Conservation (phyloP, 192 early-diverging fungal species). For the Anaeromyces robustus region DNA sequence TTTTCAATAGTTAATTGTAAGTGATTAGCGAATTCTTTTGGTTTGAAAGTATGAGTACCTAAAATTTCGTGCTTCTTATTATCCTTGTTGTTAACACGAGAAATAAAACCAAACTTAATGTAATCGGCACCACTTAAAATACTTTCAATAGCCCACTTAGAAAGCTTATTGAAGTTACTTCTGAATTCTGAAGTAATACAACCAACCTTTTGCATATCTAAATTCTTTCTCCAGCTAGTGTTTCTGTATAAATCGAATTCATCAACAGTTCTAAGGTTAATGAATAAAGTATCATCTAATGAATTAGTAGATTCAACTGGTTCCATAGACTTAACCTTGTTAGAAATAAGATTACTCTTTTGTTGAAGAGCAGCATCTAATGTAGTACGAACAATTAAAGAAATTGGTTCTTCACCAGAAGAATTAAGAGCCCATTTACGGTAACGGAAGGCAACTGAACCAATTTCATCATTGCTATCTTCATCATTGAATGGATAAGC, state of each 20-base stretch:
- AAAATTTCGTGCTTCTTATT: conserved; percentile 64
- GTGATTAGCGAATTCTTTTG: conserved; percentile 76
- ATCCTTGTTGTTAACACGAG: conserved; percentile 62
- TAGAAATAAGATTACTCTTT: conserved; percentile 3
- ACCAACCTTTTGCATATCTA: conserved; percentile 88
- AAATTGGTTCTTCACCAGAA: conserved; percentile 34
- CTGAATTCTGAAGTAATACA: conserved; percentile 94
- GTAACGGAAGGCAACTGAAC: conserved; percentile 66
- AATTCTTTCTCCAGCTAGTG: conserved; percentile 68
- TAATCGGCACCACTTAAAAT: conserved; percentile 77
- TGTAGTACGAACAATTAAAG: conserved; percentile 74
- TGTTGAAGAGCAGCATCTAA: conserved; percentile 57
- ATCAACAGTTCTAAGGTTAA: conserved; percentile 71
- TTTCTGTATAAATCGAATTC: conserved; percentile 56
- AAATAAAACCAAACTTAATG: conserved; percentile 70
- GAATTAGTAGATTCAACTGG: conserved; percentile 17
- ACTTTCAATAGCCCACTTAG: conserved; percentile 88
- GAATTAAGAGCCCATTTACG: conserved; percentile 62
- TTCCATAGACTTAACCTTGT: conserved; percentile 13
- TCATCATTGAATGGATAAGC: conserved; percentile 56
- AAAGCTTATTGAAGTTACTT: conserved; percentile 90
- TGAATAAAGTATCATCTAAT: conserved; percentile 20
- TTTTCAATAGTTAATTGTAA: conserved; percentile 71
- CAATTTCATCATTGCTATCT: conserved; percentile 25
- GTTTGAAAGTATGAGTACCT: conserved; percentile 70